A percentile compares a stretch with the other conserved stretches of the same genome.
Evolutionary conservation across 78 protist genomes (phyloP).

Genomic region (Speleostelium caveatum): DNA sequence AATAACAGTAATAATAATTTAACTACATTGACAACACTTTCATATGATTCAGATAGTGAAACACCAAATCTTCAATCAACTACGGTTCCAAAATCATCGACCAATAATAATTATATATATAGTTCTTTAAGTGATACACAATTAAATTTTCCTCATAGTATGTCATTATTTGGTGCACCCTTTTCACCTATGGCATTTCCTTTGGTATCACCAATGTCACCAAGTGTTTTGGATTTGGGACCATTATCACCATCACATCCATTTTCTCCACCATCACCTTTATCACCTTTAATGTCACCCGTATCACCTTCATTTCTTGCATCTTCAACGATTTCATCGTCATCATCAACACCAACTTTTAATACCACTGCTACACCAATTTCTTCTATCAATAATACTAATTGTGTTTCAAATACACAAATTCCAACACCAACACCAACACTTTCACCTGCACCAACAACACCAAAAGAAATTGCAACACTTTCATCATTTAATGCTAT

Average conservation of each 20-base stretch:
- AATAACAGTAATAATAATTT: not conserved
- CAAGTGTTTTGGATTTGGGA: constrained; percentile 44
- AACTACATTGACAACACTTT: not conserved
- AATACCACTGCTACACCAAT: not conserved
- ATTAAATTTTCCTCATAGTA: constrained; percentile 7
- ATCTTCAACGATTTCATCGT: not conserved
- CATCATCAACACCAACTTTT: not conserved
- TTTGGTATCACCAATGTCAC: constrained; percentile 72
- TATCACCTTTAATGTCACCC: constrained; percentile 67
- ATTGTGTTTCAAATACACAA: not conserved
- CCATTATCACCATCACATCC: constrained; percentile 48
- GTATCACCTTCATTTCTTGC: constrained; percentile 46
- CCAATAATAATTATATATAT: not conserved
- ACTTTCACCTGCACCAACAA: not conserved
- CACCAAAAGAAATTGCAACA: no score
- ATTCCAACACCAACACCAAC: constrained; percentile 7
- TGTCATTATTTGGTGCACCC: constrained; percentile 73
- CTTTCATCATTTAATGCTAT: no score
- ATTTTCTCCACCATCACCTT: constrained; percentile 53
- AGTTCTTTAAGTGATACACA: not conserved
- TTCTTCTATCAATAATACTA: not conserved
- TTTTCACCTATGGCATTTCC: constrained; percentile 71
- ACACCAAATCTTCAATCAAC: constrained; percentile 1
- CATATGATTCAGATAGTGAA: constrained; percentile 7
- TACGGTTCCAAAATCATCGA: not conserved